Base-by-base conservation (phyloP, 106 monocot genomes). In the Allium fistulosum region DNA sequence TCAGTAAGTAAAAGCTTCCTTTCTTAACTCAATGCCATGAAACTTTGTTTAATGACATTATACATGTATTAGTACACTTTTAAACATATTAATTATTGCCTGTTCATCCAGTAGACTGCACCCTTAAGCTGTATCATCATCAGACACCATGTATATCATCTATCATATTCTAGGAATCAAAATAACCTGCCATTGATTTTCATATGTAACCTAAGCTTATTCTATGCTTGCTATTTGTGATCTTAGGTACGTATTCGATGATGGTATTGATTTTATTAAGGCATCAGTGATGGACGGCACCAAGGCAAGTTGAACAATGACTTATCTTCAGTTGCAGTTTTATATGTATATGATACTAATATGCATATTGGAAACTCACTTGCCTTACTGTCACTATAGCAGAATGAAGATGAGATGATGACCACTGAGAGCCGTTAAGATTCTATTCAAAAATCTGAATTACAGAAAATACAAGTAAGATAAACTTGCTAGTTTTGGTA, bases 201-300 rank as follows among this genome's bases (percentile, higher is more conserved):
- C 37, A 37, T 37, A 37, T 37, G 37, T 37, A 37, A 37, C 37
- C 37, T 37, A 37, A 37, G 37, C 37, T 37, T 37, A 37, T 37
- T 37, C 4, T 37, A 37, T 37, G 37, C 15, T 26, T 66, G 13
- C 27, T 66, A n/a, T 52, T 12, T 27, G 50, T 66, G 1, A 51
- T 66, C 2, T 4, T 63, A 96, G 96, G 75, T 96, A 81, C 80
- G 96, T 96, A 26, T 96, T 96, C 75, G 96, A 96, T 75, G 92
- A 96, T 82, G 80, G 79, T 11, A 80, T 96, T 71, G 82, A 92
- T 61, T 96, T 96, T 76, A 87, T 96, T 55, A 96, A 84, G 77
- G 85, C 79, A 61, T 83, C 85, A 48, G 86, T 88, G 17, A 86
- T 96, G 78, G 96, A 86, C 76, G 92, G 88, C 17, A 69, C 55